Evolutionary conservation across 1,284 basidiomycete species (phyloP).

Genomic region (Microbotryum lychnidis-dioicae): DNA sequence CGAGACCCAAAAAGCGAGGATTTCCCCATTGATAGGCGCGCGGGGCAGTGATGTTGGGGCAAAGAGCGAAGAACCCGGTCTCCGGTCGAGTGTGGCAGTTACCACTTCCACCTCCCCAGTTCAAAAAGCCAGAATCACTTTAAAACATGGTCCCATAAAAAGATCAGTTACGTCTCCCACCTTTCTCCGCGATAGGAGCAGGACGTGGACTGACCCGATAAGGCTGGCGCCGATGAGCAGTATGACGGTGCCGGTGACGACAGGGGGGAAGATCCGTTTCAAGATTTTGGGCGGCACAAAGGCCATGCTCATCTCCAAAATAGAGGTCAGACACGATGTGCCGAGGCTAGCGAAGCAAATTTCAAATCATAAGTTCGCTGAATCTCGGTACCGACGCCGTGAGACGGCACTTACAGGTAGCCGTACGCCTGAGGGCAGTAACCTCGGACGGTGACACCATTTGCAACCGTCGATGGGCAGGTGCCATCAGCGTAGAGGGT

Average conservation of each 20-base stretch:
- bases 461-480: conserved; percentile 54
- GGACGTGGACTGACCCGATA: no score
- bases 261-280: conserved; percentile 66
- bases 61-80: conserved; percentile 58
- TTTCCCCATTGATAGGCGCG: conserved; percentile 54
- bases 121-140: conserved; percentile 61
- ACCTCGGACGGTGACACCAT: conserved; percentile 54
- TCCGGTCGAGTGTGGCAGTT: conserved; percentile 54
- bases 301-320: conserved; percentile 68
- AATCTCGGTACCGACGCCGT: conserved; percentile 2
- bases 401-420: conserved; percentile 44
- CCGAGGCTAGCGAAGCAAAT: conserved; percentile 42
- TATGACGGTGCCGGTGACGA: conserved; percentile 60
- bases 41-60: conserved; percentile 60
- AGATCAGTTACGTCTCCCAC: conserved; percentile 43
- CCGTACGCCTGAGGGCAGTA: conserved; percentile 62
- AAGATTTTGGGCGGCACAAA: conserved; percentile 55
- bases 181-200: not conserved
- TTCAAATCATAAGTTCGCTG: no score
- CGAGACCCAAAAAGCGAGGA: conserved; percentile 72
- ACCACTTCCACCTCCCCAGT: conserved; percentile 59
- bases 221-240: conserved; percentile 59
- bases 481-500: conserved; percentile 70
- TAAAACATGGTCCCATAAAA: conserved; percentile 61
- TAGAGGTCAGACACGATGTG: conserved; percentile 66